Conservation (phyloP, 192 early-diverging fungal species). For the Umbelopsis vinacea region DNA sequence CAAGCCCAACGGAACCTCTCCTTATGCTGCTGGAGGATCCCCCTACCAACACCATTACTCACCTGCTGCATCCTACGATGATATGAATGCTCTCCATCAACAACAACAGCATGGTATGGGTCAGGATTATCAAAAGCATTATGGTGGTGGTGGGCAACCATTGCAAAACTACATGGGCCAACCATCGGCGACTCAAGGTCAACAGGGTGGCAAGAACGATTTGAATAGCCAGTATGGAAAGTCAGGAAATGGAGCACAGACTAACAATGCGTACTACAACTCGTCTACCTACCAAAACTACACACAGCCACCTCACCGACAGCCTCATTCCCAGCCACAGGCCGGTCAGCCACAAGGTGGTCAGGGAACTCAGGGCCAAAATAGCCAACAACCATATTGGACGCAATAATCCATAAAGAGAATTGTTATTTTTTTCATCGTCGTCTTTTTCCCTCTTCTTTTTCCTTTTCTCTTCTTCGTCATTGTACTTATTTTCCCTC, state of each 20-base stretch:
- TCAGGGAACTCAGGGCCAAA: constrained; percentile 9
- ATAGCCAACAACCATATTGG: constrained; percentile 26
- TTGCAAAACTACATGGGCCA: constrained; percentile 1
- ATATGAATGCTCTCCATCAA: constrained; percentile 31
- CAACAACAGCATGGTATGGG: constrained; percentile 33
- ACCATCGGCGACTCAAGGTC: not conserved
- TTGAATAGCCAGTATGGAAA: constrained; percentile 20
- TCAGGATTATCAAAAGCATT: constrained; percentile 17
- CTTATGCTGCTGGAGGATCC: constrained; percentile 36
- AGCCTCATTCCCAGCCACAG: not conserved
- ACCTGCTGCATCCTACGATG: constrained; percentile 38
- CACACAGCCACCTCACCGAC: not conserved
- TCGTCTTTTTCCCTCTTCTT: not conserved
- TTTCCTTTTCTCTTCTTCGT: not conserved
- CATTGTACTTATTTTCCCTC: not conserved
- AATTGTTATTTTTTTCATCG: not conserved
- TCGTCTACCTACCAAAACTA: not conserved
- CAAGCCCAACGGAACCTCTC: constrained; percentile 40
- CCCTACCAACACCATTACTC: constrained; percentile 32
- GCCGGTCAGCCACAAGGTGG: constrained; percentile 31
- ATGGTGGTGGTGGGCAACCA: not conserved
- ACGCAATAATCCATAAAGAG: not conserved
- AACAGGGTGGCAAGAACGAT: constrained; percentile 15
- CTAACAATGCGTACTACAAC: not conserved
- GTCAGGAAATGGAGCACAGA: not conserved